Evolutionary conservation across 2,329 filamentous ascomycete species (phyloP).

Genomic region (Teratosphaeria zuluensis): DNA sequence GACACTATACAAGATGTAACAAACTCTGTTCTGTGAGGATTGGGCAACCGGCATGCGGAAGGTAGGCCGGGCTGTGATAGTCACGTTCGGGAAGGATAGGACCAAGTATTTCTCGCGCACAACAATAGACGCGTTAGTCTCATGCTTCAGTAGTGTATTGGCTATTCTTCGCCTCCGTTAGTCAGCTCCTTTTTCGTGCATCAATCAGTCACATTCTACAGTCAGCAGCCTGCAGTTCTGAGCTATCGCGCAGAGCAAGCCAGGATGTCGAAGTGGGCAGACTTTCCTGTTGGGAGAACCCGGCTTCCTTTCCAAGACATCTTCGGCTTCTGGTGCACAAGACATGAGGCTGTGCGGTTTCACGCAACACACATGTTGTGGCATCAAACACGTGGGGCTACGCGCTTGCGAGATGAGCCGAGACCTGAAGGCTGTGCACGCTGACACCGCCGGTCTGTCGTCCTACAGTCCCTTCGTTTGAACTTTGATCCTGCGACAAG

Average conservation of each 20-base stretch:
- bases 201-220: no score
- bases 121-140: no score
- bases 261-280: neutral
- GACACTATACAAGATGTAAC: neutral
- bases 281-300: neutral
- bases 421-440: neutral
- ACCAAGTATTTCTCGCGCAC: no score
- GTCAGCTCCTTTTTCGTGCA: no score
- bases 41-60: no score
- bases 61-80: no score
- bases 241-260: neutral
- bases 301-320: neutral
- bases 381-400: neutral
- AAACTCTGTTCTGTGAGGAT: neutral
- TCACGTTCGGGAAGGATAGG: no score
- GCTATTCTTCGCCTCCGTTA: no score
- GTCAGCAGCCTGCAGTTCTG: no score
- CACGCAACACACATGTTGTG: neutral
- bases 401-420: neutral
- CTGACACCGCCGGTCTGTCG: neutral
- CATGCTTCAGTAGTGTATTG: no score
- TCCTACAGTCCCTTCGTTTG: neutral
- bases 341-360: neutral
- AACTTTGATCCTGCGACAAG: neutral
- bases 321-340: neutral